These are phyloP conservation scores for Trametes cinnabarina DNA, from an alignment of 768 basidiomycete genomes.

Conservation along the genomic window DNA sequence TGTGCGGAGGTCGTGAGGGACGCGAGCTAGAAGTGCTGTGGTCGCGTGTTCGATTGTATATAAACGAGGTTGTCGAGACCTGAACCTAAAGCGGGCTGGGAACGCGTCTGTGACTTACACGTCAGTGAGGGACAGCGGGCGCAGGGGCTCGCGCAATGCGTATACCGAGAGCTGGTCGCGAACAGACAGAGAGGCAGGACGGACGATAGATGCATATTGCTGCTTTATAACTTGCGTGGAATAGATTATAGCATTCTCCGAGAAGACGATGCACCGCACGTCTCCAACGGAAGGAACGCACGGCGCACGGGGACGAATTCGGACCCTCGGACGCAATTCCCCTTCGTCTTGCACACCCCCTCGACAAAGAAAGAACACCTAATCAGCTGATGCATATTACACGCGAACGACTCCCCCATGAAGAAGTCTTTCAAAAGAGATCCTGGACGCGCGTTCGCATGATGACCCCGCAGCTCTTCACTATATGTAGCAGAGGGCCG, in stretches of 20 bases:
- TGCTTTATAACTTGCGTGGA: too few relatives aligned
- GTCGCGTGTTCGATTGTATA: background rate
- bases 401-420: background rate
- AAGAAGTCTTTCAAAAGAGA: background rate
- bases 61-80: background rate
- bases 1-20: background rate
- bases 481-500: background rate
- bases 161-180: too few relatives aligned
- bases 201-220: too few relatives aligned
- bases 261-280: too few relatives aligned
- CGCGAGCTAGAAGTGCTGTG: conserved; percentile 1
- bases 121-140: background rate
- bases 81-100: background rate
- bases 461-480: background rate
- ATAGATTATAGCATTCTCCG: too few relatives aligned
- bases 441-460: too few relatives aligned
- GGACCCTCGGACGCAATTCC: conserved; percentile 4
- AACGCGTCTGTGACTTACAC: background rate
- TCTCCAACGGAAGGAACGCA: background rate
- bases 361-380: background rate
- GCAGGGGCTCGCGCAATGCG: too few relatives aligned
- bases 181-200: background rate
- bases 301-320: background rate
- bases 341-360: too few relatives aligned
- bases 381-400: background rate